Evolutionary conservation across 495 filamentous ascomycete genomes (phyloP).

Genomic region (Talaromyces adpressus): DNA sequence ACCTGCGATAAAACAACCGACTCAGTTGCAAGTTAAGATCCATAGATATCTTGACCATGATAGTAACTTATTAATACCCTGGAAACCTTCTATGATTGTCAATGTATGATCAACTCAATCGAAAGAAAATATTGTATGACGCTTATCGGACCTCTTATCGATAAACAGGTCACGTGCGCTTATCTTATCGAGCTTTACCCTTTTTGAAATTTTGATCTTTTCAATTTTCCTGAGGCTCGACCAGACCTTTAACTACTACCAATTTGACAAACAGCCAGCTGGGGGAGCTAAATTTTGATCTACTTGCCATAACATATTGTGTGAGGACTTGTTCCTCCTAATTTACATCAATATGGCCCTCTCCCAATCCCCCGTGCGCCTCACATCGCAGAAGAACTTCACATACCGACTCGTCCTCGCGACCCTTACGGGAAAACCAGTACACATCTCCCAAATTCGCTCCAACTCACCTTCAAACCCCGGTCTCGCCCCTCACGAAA

Average conservation of each 20-base stretch:
- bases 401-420: conserved; percentile 79
- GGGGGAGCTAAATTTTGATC: background rate
- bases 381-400: conserved; percentile 78
- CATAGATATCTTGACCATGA: background rate
- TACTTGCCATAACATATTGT: background rate
- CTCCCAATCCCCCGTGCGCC: conserved; percentile 46
- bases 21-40: background rate
- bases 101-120: background rate
- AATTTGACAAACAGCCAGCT: background rate
- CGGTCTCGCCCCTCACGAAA: conserved; percentile 84
- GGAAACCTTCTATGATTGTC: background rate
- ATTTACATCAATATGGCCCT: conserved; percentile 24
- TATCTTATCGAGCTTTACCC: background rate
- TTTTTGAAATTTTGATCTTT: conserved; percentile 1
- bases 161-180: background rate
- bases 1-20: background rate
- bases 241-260: background rate
- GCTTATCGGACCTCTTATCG: background rate
- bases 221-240: background rate
- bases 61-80: background rate
- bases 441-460: conserved; percentile 92
- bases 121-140: background rate
- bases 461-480: conserved; percentile 74
- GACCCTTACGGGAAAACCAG: conserved; percentile 79
- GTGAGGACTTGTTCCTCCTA: background rate